Conservation (phyloP, 768 basidiomycete genomes). For the Hortiboletus campestris region DNA sequence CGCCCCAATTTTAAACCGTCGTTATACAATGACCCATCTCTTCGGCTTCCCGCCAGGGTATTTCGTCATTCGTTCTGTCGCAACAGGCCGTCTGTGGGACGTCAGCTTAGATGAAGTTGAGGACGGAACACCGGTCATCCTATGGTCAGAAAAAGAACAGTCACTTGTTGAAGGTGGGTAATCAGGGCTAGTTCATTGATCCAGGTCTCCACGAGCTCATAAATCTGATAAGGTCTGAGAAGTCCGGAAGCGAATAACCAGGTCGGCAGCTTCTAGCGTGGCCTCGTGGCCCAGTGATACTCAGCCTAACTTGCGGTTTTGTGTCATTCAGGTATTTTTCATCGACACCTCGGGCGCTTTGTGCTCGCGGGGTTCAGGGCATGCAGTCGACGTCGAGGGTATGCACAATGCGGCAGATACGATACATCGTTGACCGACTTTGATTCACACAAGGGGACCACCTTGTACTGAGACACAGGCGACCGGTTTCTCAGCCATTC, state of each 20-base stretch:
- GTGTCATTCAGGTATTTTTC: slow-evolving; percentile 68
- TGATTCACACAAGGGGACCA: slow-evolving; percentile 46
- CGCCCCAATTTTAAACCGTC: neutral
- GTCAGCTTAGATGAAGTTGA: slow-evolving; percentile 32
- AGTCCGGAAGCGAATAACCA: slow-evolving; percentile 73
- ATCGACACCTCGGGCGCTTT: slow-evolving; percentile 74
- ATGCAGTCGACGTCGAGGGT: slow-evolving; percentile 82
- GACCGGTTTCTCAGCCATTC: slow-evolving; percentile 73
- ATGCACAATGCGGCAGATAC: slow-evolving; percentile 9
- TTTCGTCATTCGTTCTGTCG: slow-evolving; percentile 39
- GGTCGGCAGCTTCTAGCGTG: slow-evolving; percentile 34
- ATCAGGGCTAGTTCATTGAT: neutral
- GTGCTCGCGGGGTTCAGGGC: slow-evolving; percentile 76
- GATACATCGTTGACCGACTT: slow-evolving; percentile 5
- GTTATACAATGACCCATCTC: slow-evolving; percentile 21
- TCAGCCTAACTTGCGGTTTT: neutral
- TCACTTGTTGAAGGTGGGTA: slow-evolving; percentile 74
- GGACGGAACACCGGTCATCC: slow-evolving; percentile 46
- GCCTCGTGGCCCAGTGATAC: neutral
- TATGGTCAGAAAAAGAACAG: slow-evolving; percentile 73
- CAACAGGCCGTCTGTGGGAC: slow-evolving; percentile 37
- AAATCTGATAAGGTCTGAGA: slow-evolving; percentile 51
- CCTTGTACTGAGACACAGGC: slow-evolving; percentile 72
- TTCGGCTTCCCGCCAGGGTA: slow-evolving; percentile 39
- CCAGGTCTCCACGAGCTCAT: slow-evolving; percentile 11